Conservation (phyloP, 805 yeast genomes). For the Danielia reshetovae region DNA sequence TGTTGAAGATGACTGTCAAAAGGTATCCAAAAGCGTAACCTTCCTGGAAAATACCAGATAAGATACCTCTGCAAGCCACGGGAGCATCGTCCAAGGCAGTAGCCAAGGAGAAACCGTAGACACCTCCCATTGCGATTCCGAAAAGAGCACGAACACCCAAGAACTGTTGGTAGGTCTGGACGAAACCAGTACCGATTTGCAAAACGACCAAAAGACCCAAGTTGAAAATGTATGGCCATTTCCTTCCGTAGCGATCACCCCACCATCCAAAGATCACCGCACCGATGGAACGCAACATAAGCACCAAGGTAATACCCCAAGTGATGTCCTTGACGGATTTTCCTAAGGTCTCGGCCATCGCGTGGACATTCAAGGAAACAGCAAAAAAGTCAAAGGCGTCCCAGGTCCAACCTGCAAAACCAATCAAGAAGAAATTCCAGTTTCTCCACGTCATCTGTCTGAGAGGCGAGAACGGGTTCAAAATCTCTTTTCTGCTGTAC, state of each 20-base stretch:
- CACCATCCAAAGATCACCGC: slow-evolving; percentile 57
- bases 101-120: slow-evolving; percentile 62
- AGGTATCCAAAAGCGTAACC: slow-evolving; percentile 75
- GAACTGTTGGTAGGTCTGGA: slow-evolving; percentile 52
- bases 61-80: slow-evolving; percentile 49
- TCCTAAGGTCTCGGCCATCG: slow-evolving; percentile 44
- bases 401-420: slow-evolving; percentile 60
- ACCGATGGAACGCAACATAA: slow-evolving; percentile 67
- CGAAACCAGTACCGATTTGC: slow-evolving; percentile 64
- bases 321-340: slow-evolving; percentile 48
- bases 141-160: slow-evolving; percentile 60
- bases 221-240: slow-evolving; percentile 51
- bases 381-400: slow-evolving; percentile 64
- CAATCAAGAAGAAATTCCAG: slow-evolving; percentile 54
- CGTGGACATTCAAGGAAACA: slow-evolving; percentile 48
- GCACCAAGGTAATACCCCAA: slow-evolving; percentile 69
- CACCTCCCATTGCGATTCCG: slow-evolving; percentile 70
- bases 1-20: slow-evolving; percentile 58
- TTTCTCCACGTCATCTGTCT: slow-evolving; percentile 19
- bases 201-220: slow-evolving; percentile 44
- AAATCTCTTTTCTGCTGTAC: slow-evolving; percentile 33
- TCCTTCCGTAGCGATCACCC: slow-evolving; percentile 61
- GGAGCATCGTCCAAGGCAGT: slow-evolving; percentile 68
- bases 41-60: slow-evolving; percentile 71
- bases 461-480: slow-evolving; percentile 51